Percentiles rank a stretch among this genome's conserved stretches.
phyloP scores from a whole-genome alignment of 2,329 filamentous ascomycete genomes.

The Penicillium sclerotigenum region DNA sequence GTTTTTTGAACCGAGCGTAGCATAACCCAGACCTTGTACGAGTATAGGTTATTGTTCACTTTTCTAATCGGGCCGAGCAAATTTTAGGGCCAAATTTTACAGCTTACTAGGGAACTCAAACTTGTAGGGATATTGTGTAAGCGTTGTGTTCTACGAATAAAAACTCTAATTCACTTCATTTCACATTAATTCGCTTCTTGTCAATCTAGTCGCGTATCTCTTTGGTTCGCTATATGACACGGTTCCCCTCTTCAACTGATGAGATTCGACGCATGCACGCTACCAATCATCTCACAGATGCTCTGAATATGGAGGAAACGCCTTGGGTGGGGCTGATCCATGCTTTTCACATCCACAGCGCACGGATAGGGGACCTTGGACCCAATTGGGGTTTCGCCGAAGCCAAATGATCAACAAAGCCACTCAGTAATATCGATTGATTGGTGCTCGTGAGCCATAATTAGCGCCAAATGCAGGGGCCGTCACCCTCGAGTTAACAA shows the following conservation, averaged over 20 bases:
- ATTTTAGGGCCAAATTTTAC: too few species aligned
- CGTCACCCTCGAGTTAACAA: neutral
- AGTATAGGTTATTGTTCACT: too few species aligned
- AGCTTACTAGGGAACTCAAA: too few species aligned
- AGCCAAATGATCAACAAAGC: slow-evolving; percentile 2
- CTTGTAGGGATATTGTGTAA: too few species aligned
- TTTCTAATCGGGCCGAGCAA: too few species aligned
- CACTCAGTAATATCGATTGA: slow-evolving; percentile 2
- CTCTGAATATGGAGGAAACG: neutral
- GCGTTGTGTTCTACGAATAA: too few species aligned
- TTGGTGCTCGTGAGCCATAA: slow-evolving; percentile 1
- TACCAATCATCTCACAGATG: slow-evolving; percentile 2
- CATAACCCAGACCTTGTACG: too few species aligned
- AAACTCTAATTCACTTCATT: too few species aligned
- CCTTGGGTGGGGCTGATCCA: neutral
- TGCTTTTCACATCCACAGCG: slow-evolving; percentile 1
- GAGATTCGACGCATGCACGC: slow-evolving; percentile 1
- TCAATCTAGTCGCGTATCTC: too few species aligned
- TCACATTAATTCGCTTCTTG: too few species aligned
- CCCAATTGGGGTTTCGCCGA: neutral
- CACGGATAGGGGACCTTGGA: slow-evolving; percentile 1
- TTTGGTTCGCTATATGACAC: neutral
- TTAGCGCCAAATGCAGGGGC: slow-evolving; percentile 2
- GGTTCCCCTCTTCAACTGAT: slow-evolving; percentile 1
- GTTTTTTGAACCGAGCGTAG: too few species aligned